Evolutionary conservation across 2,329 filamentous ascomycete species (phyloP).

Genomic region (Diaporthe longicolla): DNA sequence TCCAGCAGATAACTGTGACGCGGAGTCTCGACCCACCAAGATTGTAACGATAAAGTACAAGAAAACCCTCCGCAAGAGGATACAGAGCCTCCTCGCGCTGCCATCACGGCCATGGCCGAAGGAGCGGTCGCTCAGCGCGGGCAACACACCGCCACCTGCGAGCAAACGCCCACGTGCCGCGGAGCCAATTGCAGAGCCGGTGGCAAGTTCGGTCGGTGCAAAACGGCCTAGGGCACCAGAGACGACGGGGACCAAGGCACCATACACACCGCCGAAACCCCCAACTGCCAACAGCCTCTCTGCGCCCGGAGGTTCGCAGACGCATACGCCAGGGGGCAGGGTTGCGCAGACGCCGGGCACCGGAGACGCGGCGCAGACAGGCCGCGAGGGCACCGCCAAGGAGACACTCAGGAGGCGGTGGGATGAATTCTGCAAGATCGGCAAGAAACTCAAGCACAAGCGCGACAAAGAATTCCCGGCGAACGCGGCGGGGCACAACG

Average conservation of each 20-base stretch:
- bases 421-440: constrained; percentile 55
- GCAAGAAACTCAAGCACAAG: constrained; percentile 67
- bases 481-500: constrained; percentile 39
- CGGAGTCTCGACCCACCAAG: constrained; percentile 47
- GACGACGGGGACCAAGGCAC: constrained; percentile 53
- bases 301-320: constrained; percentile 67
- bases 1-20: constrained; percentile 50
- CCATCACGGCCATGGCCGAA: constrained; percentile 55
- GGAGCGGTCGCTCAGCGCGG: constrained; percentile 60
- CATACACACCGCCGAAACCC: constrained; percentile 66
- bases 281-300: constrained; percentile 67
- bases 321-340: constrained; percentile 63
- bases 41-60: constrained; percentile 65
- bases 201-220: constrained; percentile 47
- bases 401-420: constrained; percentile 35
- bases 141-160: constrained; percentile 56
- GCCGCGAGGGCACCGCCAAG: constrained; percentile 49
- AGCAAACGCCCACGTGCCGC: constrained; percentile 64
- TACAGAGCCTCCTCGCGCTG: constrained; percentile 63
- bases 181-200: constrained; percentile 50
- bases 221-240: constrained; percentile 63
- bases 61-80: constrained; percentile 57
- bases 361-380: constrained; percentile 55
- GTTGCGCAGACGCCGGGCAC: constrained; percentile 57
- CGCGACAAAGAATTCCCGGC: constrained; percentile 57